Base-by-base conservation (phyloP, 2,329 filamentous ascomycete species). In the Aspergillus sp. region DNA sequence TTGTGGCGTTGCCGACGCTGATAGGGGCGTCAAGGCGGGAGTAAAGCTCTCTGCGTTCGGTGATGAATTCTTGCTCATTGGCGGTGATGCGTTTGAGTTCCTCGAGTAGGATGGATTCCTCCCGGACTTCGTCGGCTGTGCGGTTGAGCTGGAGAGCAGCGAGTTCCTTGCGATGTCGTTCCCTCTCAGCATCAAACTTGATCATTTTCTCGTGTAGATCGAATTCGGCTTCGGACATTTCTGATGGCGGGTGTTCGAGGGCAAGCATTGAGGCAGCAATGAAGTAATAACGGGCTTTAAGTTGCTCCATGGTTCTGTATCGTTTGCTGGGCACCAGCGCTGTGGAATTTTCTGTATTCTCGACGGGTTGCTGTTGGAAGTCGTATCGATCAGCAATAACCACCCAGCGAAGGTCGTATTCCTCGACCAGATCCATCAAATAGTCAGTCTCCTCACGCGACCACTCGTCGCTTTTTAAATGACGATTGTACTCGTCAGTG, bases 371-470 rank as follows among this genome's bases (percentile, higher is more conserved):
- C 2, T 73, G 70, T 62, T 78, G 74, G 60, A 73, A 96, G 57
- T 96, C 91, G 79, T 97, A 99, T 61, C 94, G 91, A 76, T 99
- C 95, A 83, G 90, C 92, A 63, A 99, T 91, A 17, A 98, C 77
- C 3, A 94, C 85, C 93, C 95, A 99, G 68, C 95, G 89, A 63
- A 97, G 84, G 72, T 96, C 92, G 72, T 89, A 97, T 51, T 93
- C 90, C 60, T 84, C 84, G 15, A 87, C 91, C 41, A 94, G 75
- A 3, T 86, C 81, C 74, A 98, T 85, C 65, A 99, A 79, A 73
- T 97, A 97, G 74, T 97, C 93, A 8, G 95, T 99, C 79, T 99
- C 95, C 70, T 95, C 90, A 71, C 90, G 92, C 15, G 91, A 89
- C 95, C 95, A 99, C 69, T 94, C 89, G 15, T 87, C 82, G 72